phyloP scores from a whole-genome alignment of 768 basidiomycete genomes.

The Phanerochaete sordida region DNA sequence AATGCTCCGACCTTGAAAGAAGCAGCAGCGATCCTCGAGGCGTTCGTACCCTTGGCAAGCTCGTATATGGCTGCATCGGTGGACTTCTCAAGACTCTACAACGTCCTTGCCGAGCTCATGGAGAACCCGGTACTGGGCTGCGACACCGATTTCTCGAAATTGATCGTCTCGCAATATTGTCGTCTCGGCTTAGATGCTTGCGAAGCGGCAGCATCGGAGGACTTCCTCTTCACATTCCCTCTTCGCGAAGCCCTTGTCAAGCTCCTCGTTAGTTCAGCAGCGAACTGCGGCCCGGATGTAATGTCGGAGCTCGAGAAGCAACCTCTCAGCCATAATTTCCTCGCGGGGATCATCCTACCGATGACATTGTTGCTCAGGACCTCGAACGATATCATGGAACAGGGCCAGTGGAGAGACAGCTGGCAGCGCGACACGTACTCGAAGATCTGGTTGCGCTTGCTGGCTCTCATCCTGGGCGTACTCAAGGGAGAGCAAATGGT shows the following conservation, averaged over 20 bases:
- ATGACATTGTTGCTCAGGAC: constrained; percentile 54
- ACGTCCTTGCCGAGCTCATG: constrained; percentile 44
- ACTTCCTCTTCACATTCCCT: constrained; percentile 27
- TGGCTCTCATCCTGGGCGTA: constrained; percentile 48
- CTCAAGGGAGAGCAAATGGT: not conserved
- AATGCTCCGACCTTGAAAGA: constrained; percentile 41
- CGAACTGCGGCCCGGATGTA: constrained; percentile 49
- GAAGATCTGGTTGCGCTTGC: constrained; percentile 58
- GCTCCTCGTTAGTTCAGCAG: constrained; percentile 34
- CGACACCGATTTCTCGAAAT: constrained; percentile 45
- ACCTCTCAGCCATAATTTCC: constrained; percentile 52
- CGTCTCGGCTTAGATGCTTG: constrained; percentile 33
- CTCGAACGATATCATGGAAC: constrained; percentile 37
- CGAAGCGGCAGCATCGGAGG: constrained; percentile 30
- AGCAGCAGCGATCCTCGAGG: constrained; percentile 48
- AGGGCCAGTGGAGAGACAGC: constrained; percentile 39
- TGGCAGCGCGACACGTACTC: constrained; percentile 44
- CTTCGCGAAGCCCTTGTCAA: constrained; percentile 26
- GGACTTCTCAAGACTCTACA: constrained; percentile 43
- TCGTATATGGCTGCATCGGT: constrained; percentile 52
- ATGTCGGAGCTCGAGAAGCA: constrained; percentile 55
- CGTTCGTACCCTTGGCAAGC: constrained; percentile 53
- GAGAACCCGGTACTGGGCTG: constrained; percentile 45
- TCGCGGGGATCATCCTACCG: constrained; percentile 64
- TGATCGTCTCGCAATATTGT: constrained; percentile 32